Evolutionary conservation across 495 filamentous ascomycete genomes (phyloP), one percentile per base, ranked within the genome.

Genomic region (Rhizodiscina lignyota): DNA sequence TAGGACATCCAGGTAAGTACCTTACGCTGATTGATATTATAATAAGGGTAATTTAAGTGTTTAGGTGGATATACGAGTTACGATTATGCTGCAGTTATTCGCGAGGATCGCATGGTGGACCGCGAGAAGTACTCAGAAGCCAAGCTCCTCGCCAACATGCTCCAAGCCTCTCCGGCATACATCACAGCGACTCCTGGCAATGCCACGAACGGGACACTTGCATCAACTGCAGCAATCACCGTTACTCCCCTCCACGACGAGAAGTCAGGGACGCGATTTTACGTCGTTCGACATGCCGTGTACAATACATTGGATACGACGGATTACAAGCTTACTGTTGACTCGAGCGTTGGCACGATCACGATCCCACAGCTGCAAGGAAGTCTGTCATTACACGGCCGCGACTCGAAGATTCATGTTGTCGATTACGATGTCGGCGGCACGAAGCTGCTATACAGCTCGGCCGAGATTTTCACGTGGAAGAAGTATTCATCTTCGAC

Each of bases 61-160:
- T n/a, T n/a, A n/a, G n/a, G n/a, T n/a, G n/a, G 74, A 11, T 84
- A 83, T 46, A 80, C 79, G 2, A 76, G 68, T 2, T 83, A 84
- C 44, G 74, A 84, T 43, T 84, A 81, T 43, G 74, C 67, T 24
- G 68, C 75, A 21, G 60, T 62, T 3, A 79, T 87, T 22, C 61
- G 63, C 2, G 82, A 89, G 50, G 69, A 74, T 30, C 67, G 77
- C 5, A 66, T 63, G 8, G 51, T 86, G 19, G 56, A 57, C 11
- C 63, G 82, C 18, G 77, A 83, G 43, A 87, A 87, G 53, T 86
- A 84, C 49, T 77, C 72, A 35, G 77, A 86, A 45, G 54, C 79
- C 24, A 89, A 85, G 39, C 62, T 86, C 1, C 52, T 80, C 42
- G 78, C 65, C 16, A 77, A 79, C 44, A 87, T 86, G 55, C 50